Conservation (phyloP, 2,329 filamentous ascomycete species). For the Drechmeria coniospora region DNA sequence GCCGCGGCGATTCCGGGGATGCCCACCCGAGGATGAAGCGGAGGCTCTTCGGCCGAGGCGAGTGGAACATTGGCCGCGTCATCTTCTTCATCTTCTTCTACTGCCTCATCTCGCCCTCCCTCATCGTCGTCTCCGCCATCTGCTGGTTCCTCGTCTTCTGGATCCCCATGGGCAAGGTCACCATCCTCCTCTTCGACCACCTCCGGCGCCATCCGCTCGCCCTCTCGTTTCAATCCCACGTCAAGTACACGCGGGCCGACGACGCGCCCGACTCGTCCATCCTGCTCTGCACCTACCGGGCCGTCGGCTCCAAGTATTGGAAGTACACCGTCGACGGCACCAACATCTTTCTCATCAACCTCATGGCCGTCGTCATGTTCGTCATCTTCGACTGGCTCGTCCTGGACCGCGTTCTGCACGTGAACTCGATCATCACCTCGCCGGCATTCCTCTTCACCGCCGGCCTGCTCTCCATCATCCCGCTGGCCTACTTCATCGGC, state of each 20-base stretch:
- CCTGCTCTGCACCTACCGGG: conserved; percentile 89
- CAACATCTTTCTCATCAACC: conserved; percentile 97
- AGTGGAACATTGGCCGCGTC: conserved; percentile 90
- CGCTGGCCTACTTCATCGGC: conserved; percentile 93
- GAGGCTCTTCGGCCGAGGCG: conserved; percentile 79
- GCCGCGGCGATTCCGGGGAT: conserved; percentile 32
- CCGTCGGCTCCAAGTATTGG: conserved; percentile 91
- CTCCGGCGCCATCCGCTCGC: conserved; percentile 84
- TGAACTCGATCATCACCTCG: conserved; percentile 62
- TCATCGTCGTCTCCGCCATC: conserved; percentile 71
- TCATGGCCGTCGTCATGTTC: conserved; percentile 85
- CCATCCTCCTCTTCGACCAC: conserved; percentile 77
- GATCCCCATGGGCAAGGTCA: conserved; percentile 97
- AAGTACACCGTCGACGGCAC: conserved; percentile 98
- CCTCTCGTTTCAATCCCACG: conserved; percentile 82
- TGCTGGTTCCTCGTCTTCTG: conserved; percentile 97
- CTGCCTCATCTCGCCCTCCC: conserved; percentile 69
- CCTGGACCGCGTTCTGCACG: conserved; percentile 49
- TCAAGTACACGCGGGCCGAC: conserved; percentile 53
- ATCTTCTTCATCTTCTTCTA: conserved; percentile 97
- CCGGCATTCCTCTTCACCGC: conserved; percentile 76
- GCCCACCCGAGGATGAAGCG: conserved; percentile 45
- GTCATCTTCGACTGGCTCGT: conserved; percentile 88
- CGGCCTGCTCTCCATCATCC: conserved; percentile 82
- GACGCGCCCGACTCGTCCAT: conserved; percentile 70